Percentiles rank a stretch among this genome's conserved stretches.
phyloP scores from a whole-genome alignment of 2,329 filamentous ascomycete species.

The Chaetomium globosum region DNA sequence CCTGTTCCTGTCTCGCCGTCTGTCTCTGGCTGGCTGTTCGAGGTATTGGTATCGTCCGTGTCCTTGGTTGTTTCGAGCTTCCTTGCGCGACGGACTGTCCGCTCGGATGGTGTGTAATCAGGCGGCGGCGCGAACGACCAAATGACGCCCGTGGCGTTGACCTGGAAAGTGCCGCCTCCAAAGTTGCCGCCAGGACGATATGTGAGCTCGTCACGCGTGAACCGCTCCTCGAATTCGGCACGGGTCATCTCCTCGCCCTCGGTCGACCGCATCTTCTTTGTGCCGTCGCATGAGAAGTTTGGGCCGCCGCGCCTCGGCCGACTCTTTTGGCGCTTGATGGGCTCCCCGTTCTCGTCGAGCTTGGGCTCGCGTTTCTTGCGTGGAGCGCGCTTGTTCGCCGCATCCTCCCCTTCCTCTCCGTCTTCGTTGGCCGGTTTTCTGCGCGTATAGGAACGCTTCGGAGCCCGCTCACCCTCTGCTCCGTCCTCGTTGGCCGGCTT shows the following conservation, averaged over 20 bases:
- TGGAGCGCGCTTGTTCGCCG: background rate
- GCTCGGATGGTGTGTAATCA: background rate
- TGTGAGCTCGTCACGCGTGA: background rate
- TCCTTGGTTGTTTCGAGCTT: background rate
- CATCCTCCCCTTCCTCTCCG: background rate
- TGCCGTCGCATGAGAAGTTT: background rate
- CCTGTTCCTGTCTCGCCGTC: no score
- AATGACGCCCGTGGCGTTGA: conserved; percentile 21
- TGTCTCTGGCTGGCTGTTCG: background rate
- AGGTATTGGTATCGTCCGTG: background rate
- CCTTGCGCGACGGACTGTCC: background rate
- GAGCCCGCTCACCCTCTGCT: no score
- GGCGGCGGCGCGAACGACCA: conserved; percentile 14
- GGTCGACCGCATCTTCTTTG: conserved; percentile 9
- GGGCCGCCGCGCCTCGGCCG: background rate
- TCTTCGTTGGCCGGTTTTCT: background rate
- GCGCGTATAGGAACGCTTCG: no score
- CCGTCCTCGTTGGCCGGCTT: no score
- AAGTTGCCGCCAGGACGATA: conserved; percentile 18
- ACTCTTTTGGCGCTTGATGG: background rate
- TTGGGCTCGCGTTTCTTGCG: conserved; percentile 1
- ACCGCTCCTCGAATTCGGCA: background rate
- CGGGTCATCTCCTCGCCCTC: conserved; percentile 23
- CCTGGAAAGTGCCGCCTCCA: conserved; percentile 17
- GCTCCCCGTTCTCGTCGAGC: conserved; percentile 6